Conservation (phyloP, 176 grass and related monocot species). For the Bothriochloa decipiens region DNA sequence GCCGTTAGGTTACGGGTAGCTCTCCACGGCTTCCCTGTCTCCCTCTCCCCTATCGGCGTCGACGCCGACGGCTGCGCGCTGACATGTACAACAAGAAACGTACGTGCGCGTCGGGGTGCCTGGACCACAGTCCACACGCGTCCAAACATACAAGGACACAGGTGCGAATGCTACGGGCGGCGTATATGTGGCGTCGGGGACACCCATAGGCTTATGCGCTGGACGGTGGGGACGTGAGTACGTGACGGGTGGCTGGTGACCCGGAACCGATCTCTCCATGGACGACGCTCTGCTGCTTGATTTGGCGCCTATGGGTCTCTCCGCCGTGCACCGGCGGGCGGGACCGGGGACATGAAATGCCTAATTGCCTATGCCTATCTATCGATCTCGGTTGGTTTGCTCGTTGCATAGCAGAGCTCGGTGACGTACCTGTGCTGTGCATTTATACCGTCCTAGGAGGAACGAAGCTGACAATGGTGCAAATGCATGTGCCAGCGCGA, state of each 20-base stretch:
- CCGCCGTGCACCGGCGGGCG: neutral
- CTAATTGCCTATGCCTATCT: neutral
- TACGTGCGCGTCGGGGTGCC: neutral
- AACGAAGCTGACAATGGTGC: neutral
- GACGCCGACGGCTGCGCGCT: constrained; percentile 32
- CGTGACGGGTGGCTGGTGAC: constrained; percentile 11
- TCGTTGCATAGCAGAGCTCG: neutral
- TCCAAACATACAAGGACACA: neutral
- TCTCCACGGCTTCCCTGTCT: constrained; percentile 19
- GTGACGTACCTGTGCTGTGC: neutral
- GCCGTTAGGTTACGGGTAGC: constrained; percentile 42
- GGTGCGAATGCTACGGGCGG: neutral
- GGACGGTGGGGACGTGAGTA: neutral
- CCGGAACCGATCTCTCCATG: neutral
- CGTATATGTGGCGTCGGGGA: neutral
- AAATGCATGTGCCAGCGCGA: neutral
- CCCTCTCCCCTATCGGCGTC: neutral
- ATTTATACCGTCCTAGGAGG: neutral
- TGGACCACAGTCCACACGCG: neutral
- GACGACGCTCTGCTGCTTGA: neutral
- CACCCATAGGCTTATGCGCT: neutral
- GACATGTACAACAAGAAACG: neutral
- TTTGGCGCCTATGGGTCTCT: neutral
- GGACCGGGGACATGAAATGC: neutral
- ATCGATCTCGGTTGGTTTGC: neutral